Percentiles rank a stretch among this genome's conserved stretches.
These are phyloP conservation scores for Phaffomyces antillensis DNA, from an alignment of 805 yeast genomes.

Conservation along the genomic window DNA sequence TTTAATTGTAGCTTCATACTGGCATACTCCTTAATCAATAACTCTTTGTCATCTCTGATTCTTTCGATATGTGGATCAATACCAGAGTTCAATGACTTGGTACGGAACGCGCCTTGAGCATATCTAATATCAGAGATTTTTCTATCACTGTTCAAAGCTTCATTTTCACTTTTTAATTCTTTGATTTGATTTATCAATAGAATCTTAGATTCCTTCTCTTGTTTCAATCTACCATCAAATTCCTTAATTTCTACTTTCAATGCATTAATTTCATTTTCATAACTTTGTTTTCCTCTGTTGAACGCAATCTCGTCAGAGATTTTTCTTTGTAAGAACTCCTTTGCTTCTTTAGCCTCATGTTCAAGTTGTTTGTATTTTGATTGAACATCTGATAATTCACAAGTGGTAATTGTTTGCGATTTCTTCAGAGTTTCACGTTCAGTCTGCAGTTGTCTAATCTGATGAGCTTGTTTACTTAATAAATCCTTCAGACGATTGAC, in stretches of 20 bases:
- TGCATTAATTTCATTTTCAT: slow-evolving; percentile 33
- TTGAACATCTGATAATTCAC: slow-evolving; percentile 20
- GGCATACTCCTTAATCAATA: slow-evolving; percentile 34
- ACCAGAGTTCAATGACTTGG: slow-evolving; percentile 17
- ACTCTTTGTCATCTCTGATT: slow-evolving; percentile 21
- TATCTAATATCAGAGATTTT: slow-evolving; percentile 14
- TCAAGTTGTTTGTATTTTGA: slow-evolving; percentile 32
- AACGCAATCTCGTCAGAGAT: slow-evolving; percentile 37
- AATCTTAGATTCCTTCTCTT: slow-evolving; percentile 26
- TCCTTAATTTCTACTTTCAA: slow-evolving; percentile 25
- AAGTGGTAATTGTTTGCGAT: slow-evolving; percentile 23
- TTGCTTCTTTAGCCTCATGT: slow-evolving; percentile 38
- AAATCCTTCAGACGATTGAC: slow-evolving; percentile 24
- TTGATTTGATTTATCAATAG: slow-evolving; percentile 22
- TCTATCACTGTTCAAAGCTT: slow-evolving; percentile 21
- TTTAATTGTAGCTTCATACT: slow-evolving; percentile 43
- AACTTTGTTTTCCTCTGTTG: slow-evolving; percentile 37
- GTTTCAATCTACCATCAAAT: slow-evolving; percentile 15
- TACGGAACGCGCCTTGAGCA: slow-evolving; percentile 21
- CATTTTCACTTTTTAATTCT: slow-evolving; percentile 28
- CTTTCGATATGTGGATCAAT: slow-evolving; percentile 18
- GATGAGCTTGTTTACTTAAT: slow-evolving; percentile 20
- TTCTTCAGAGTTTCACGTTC: slow-evolving; percentile 25
- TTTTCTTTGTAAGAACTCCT: slow-evolving; percentile 33
- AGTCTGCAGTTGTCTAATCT: slow-evolving; percentile 20